Base-by-base conservation (phyloP, 495 filamentous ascomycete genomes). In the Aspergillus cavernicola region DNA sequence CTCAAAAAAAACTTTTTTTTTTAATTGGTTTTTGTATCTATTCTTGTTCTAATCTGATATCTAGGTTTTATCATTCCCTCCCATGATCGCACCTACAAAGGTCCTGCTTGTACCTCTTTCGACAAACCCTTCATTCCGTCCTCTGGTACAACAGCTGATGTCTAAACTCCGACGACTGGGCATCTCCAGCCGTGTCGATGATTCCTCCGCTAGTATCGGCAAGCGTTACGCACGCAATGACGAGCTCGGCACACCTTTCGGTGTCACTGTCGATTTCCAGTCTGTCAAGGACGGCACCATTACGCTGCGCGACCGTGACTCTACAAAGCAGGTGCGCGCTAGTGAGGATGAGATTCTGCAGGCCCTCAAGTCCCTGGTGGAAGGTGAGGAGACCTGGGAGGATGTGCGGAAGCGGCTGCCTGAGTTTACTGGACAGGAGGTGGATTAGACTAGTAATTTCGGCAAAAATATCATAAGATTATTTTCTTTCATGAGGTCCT, bases 231-330 rank as follows among this genome's bases (percentile, higher is more conserved):
- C 82, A 28, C 72, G 82, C 56, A 85, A 87, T 63, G 81, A 85
- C 66, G 82, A 89, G 70, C 72, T 87, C 50, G 81, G 83, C 26
- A 84, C 82, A 40, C 80, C 83, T 31, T 76, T 87, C 41, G 80
- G 84, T 56, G 77, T 85, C 62, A 86, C 82, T n/a, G 74, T 85
- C 31, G 81, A 86, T 63, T 89, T 87, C 68, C 80, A 88, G 73
- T 82, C 82, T 26, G 71, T 87, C 45, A 80, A 84, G 65, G 84
- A 87, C 61, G 78, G 77, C 56, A 79, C 79, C 4, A 76, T 86
- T 63, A 88, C 85, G n/a, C 73, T 87, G 42, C 74, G 85, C 40
- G 85, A 88, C 57, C 79, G 83, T 23, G 84, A 88, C 62, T 75
- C 73, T 20, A 89, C 80, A 51, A 80, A 80, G 64, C 85, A 88